Percentiles rank a stretch among this genome's conserved stretches.
These are phyloP conservation scores for Pseudogymnoascus destructans DNA, from an alignment of 2,329 filamentous ascomycete species.

Conservation along the genomic window DNA sequence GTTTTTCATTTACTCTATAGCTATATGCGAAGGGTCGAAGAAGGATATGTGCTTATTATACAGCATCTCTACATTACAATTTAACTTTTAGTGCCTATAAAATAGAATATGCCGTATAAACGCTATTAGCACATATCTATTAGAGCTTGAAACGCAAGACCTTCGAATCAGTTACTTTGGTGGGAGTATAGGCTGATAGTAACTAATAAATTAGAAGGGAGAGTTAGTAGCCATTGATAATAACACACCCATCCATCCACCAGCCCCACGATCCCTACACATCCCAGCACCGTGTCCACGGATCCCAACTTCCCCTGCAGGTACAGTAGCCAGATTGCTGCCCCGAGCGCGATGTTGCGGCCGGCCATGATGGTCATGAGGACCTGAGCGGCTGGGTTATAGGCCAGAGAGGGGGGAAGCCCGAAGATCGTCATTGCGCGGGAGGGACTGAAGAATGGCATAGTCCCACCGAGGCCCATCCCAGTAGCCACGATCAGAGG, in stretches of 20 bases:
- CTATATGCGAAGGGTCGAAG: background rate
- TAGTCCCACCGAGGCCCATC: background rate
- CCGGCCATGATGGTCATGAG: conserved; percentile 11
- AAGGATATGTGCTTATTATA: background rate
- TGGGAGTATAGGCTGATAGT: too few species aligned
- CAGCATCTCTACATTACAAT: background rate
- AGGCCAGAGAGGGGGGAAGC: conserved; percentile 11
- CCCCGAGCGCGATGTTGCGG: conserved; percentile 12
- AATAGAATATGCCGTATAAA: too few species aligned
- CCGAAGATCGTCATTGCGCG: conserved; percentile 14
- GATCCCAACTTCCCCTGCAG: conserved; percentile 10
- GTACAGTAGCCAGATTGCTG: conserved; percentile 13
- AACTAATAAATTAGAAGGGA: background rate
- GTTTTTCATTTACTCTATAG: background rate
- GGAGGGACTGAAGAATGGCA: background rate
- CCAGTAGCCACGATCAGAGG: background rate
- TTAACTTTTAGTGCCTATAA: too few species aligned
- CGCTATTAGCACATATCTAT: too few species aligned
- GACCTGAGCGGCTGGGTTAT: conserved; percentile 11
- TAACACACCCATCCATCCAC: conserved; percentile 14
- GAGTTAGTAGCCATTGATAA: background rate
- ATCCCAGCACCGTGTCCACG: conserved; percentile 12
- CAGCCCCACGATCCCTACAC: conserved; percentile 11
- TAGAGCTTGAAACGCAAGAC: too few species aligned
- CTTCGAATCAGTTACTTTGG: too few species aligned